Percentiles rank a stretch among this genome's conserved stretches.
These are phyloP conservation scores for Penicillium tannophilum DNA, from an alignment of 495 filamentous ascomycete genomes.

Conservation along the genomic window DNA sequence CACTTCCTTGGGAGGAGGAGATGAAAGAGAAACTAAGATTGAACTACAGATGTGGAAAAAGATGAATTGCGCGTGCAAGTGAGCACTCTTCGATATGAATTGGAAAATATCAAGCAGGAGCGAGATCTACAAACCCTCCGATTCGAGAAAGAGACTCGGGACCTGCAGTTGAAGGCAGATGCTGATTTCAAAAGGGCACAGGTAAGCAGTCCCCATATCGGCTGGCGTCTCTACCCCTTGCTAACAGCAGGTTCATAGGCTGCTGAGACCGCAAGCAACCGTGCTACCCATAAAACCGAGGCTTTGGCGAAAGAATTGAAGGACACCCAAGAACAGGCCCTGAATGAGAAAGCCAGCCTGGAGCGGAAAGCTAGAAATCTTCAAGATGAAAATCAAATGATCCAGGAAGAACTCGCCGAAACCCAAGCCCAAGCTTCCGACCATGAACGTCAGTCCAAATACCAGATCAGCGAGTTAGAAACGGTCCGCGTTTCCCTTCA, in stretches of 20 bases:
- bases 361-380: constrained; percentile 71
- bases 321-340: constrained; percentile 63
- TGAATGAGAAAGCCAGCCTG: constrained; percentile 66
- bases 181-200: constrained; percentile 83
- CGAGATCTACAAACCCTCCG: constrained; percentile 74
- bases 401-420: constrained; percentile 82
- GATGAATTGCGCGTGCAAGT: constrained; percentile 70
- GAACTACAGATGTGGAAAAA: constrained; percentile 49
- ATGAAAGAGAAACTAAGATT: constrained; percentile 16
- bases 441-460: constrained; percentile 68
- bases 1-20: background rate
- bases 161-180: constrained; percentile 72
- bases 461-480: constrained; percentile 70
- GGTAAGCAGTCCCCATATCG: constrained; percentile 34
- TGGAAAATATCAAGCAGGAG: constrained; percentile 80
- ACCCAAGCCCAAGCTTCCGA: constrained; percentile 67
- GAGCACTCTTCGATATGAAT: constrained; percentile 68
- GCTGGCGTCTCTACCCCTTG: background rate
- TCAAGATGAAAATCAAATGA: constrained; percentile 68
- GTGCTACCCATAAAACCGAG: constrained; percentile 71
- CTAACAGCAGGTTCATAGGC: constrained; percentile 35
- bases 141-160: constrained; percentile 81
- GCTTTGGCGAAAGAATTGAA: constrained; percentile 69
- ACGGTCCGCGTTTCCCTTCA: constrained; percentile 68
- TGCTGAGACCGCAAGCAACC: constrained; percentile 68